phyloP scores from a whole-genome alignment of 2,329 filamentous ascomycete species.

The Fusarium sp. region DNA sequence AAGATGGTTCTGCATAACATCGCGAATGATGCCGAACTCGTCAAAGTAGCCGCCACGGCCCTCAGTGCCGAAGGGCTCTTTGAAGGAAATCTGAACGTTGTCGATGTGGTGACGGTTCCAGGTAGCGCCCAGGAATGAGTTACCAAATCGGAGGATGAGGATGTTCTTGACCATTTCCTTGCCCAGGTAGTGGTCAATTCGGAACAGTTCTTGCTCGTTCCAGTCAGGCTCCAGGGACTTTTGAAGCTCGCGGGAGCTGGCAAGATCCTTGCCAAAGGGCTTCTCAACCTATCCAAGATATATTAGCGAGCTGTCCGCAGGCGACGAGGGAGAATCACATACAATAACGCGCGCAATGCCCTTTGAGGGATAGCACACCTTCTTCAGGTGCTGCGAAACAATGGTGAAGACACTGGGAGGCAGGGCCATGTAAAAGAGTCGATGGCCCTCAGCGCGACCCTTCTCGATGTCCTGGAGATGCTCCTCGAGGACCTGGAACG shows the following conservation, averaged over 20 bases:
- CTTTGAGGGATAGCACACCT: conserved; percentile 92
- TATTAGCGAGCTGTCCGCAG: conserved; percentile 29
- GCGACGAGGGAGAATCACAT: conserved; percentile 14
- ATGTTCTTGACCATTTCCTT: conserved; percentile 99
- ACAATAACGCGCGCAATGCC: conserved; percentile 96
- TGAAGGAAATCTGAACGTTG: conserved; percentile 99
- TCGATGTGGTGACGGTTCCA: conserved; percentile 99
- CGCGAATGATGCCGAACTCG: conserved; percentile 98
- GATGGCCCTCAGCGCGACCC: conserved; percentile 84
- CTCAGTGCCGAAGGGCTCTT: conserved; percentile 98
- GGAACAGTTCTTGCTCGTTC: conserved; percentile 99
- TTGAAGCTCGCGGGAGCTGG: conserved; percentile 93
- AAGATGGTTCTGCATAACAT: conserved; percentile 99
- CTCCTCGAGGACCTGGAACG: conserved; percentile 86
- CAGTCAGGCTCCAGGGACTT: conserved; percentile 96
- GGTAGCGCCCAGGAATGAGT: conserved; percentile 97
- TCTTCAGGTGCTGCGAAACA: conserved; percentile 96
- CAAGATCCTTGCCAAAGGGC: conserved; percentile 97
- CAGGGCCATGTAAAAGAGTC: conserved; percentile 99
- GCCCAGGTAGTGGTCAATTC: conserved; percentile 98
- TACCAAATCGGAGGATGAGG: conserved; percentile 95
- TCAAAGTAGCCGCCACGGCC: conserved; percentile 99
- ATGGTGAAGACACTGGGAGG: conserved; percentile 98
- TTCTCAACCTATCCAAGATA: conserved; percentile 83
- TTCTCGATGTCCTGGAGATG: conserved; percentile 89